Evolutionary conservation across 208 protist genomes (phyloP).

Genomic region (Crithidia brevicula): DNA sequence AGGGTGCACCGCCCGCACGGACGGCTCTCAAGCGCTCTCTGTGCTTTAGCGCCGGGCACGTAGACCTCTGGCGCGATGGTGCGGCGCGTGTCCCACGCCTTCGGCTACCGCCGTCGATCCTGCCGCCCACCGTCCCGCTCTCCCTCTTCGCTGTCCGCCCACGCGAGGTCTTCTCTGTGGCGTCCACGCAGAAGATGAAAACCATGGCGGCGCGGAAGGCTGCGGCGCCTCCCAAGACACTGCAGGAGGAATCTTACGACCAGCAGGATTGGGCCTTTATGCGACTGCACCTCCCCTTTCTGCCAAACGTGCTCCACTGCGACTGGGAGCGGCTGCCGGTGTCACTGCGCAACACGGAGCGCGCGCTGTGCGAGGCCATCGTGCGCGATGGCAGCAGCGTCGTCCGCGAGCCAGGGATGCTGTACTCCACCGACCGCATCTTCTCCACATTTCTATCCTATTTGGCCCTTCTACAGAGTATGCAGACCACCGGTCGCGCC

Average conservation of each 20-base stretch:
- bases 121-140: slow-evolving; percentile 43
- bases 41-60: slow-evolving; percentile 6
- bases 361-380: slow-evolving; percentile 40
- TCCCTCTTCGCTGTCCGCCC: slow-evolving; percentile 45
- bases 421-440: slow-evolving; percentile 20
- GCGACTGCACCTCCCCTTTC: slow-evolving; percentile 37
- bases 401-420: slow-evolving; percentile 8
- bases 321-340: slow-evolving; percentile 58
- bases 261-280: slow-evolving; percentile 53
- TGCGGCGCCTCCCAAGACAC: background rate
- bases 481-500: background rate
- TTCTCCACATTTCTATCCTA: slow-evolving; percentile 21
- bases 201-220: slow-evolving; percentile 12
- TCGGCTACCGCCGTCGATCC: slow-evolving; percentile 18
- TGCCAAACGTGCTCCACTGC: slow-evolving; percentile 46
- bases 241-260: slow-evolving; percentile 18
- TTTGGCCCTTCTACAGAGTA: slow-evolving; percentile 12
- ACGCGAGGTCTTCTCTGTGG: slow-evolving; percentile 40
- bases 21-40: background rate
- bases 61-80: slow-evolving; percentile 17
- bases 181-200: slow-evolving; percentile 33
- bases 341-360: slow-evolving; percentile 52
- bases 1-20: background rate
- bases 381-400: background rate
- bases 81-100: background rate